Conservation (phyloP, 257 asterid genomes). For the Fraxinus cuspidata region DNA sequence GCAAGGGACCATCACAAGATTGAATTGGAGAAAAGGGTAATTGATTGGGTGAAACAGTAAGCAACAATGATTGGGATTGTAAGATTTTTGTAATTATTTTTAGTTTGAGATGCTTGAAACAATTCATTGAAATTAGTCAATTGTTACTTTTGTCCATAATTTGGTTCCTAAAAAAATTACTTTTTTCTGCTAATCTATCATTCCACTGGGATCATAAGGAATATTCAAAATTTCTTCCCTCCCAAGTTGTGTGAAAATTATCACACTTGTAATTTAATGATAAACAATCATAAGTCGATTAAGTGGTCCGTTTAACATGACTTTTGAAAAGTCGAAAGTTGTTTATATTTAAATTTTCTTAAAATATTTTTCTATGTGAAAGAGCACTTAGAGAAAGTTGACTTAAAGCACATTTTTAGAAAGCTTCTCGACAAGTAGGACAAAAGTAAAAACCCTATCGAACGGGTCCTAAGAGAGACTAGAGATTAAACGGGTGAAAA, state of each 20-base stretch:
- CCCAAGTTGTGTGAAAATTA: slow-evolving; percentile 20
- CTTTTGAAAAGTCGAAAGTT: no score
- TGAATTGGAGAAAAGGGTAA: neutral
- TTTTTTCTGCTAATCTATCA: slow-evolving; percentile 4
- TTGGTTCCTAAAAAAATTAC: neutral
- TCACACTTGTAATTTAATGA: slow-evolving; percentile 2
- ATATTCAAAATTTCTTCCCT: slow-evolving; percentile 17
- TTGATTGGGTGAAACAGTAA: neutral
- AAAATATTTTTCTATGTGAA: no score
- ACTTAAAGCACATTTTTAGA: no score
- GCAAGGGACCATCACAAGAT: slow-evolving; percentile 22
- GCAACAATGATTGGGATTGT: neutral
- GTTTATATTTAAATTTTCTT: no score
- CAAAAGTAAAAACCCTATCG: no score
- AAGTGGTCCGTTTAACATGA: no score
- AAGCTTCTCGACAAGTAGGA: no score
- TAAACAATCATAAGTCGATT: slow-evolving; percentile 17
- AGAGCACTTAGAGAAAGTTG: no score
- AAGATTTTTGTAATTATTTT: neutral
- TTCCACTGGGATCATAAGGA: neutral
- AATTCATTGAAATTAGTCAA: neutral
- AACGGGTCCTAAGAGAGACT: slow-evolving; percentile 7
- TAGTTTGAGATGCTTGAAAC: neutral
- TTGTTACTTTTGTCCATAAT: no score
- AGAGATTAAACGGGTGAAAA: slow-evolving; percentile 15